Percentiles rank a stretch among this genome's conserved stretches.
Conservation (phyloP, 805 yeast species). For the Priceomyces medius region DNA sequence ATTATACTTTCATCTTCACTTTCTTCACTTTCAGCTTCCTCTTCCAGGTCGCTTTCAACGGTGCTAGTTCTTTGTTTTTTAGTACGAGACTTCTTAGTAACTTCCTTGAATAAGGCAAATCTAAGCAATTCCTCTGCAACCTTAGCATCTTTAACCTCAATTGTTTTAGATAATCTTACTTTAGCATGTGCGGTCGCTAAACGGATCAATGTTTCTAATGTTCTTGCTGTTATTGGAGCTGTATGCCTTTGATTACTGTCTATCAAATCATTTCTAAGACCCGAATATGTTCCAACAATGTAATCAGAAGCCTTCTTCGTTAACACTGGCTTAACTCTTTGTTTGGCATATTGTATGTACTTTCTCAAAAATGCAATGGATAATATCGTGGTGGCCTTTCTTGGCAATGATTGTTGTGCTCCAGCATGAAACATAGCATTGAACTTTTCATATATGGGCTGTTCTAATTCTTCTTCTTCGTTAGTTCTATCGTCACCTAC, state of each 20-base stretch:
- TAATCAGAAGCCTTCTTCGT: slow-evolving; percentile 74
- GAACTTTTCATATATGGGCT: slow-evolving; percentile 79
- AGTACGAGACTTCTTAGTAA: slow-evolving; percentile 37
- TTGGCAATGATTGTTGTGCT: slow-evolving; percentile 35
- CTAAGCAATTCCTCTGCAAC: slow-evolving; percentile 84
- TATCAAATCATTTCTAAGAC: slow-evolving; percentile 71
- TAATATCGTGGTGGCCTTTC: slow-evolving; percentile 38
- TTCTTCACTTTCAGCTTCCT: slow-evolving; percentile 35
- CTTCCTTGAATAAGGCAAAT: slow-evolving; percentile 83
- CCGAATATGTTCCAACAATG: slow-evolving; percentile 77
- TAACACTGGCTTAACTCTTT: slow-evolving; percentile 77
- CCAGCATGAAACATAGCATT: slow-evolving; percentile 83
- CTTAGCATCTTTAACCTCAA: slow-evolving; percentile 74
- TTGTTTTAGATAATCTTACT: slow-evolving; percentile 76
- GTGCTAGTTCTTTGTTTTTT: slow-evolving; percentile 27
- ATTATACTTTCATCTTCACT: slow-evolving; percentile 21
- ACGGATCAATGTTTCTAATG: slow-evolving; percentile 92
- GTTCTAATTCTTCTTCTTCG: slow-evolving; percentile 45
- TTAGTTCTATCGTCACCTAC: slow-evolving; percentile 65
- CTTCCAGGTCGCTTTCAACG: slow-evolving; percentile 27
- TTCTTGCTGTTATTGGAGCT: slow-evolving; percentile 97
- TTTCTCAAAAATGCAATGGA: slow-evolving; percentile 85
- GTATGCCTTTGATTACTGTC: slow-evolving; percentile 69
- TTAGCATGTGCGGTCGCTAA: slow-evolving; percentile 95
- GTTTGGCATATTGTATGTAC: slow-evolving; percentile 91